Evolutionary conservation across 2,329 filamentous ascomycete genomes (phyloP).

Genomic region (Dactylella cylindrospora): DNA sequence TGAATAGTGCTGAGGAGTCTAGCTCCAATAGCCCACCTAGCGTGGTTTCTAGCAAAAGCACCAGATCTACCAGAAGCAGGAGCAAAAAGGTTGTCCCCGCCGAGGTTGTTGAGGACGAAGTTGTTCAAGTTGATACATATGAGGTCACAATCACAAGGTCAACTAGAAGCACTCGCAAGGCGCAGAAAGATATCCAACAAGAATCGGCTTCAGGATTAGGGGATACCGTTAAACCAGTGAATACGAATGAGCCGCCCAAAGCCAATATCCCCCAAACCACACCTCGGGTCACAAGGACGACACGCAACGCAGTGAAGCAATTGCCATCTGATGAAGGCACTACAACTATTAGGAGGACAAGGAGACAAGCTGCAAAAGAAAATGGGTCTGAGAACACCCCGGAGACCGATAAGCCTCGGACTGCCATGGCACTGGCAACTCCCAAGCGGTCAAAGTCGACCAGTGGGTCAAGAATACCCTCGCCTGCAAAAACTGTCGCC

Average conservation of each 20-base stretch:
- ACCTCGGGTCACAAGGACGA: neutral
- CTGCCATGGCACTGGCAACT: too few relatives aligned
- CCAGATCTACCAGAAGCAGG: slow-evolving; percentile 9
- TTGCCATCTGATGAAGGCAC: neutral
- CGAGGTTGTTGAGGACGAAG: slow-evolving; percentile 19
- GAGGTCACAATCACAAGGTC: slow-evolving; percentile 31
- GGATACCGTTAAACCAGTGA: neutral
- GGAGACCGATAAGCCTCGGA: neutral
- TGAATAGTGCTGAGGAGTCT: slow-evolving; percentile 5
- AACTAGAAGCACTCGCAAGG: slow-evolving; percentile 21
- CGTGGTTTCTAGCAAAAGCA: slow-evolving; percentile 7
- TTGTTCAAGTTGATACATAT: slow-evolving; percentile 11
- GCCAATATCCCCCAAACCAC: neutral
- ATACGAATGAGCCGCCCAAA: neutral
- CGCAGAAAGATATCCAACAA: neutral
- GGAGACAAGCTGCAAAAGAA: slow-evolving; percentile 5
- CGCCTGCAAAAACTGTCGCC: neutral
- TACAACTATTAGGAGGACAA: neutral
- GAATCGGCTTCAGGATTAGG: too few relatives aligned
- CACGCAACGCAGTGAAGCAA: neutral
- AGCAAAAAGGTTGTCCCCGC: slow-evolving; percentile 1
- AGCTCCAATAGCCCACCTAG: slow-evolving; percentile 9
- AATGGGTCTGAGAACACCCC: neutral
- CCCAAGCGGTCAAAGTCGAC: neutral
- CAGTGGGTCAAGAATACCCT: slow-evolving; percentile 6